Conservation (phyloP, 495 filamentous ascomycete genomes). For the Tuber microsphaerosporum region DNA sequence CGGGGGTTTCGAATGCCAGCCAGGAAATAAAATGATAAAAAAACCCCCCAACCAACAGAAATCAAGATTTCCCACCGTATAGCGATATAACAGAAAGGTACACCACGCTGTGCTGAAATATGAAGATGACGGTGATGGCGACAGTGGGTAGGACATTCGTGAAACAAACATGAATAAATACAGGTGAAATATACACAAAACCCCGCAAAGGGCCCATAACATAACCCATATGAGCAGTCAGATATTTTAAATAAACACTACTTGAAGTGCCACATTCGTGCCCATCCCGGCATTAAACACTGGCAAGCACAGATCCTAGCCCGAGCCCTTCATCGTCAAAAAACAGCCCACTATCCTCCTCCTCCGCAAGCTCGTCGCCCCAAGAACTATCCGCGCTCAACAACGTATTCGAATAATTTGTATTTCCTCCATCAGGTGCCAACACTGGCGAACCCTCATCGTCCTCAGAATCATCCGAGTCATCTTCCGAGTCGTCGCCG, state of each 20-base stretch:
- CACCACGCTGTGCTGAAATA: background rate
- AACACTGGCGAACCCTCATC: slow-evolving; percentile 8
- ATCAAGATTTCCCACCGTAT: background rate
- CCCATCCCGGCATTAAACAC: background rate
- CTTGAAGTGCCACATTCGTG: background rate
- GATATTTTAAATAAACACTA: background rate
- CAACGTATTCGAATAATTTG: slow-evolving; percentile 21
- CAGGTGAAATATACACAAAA: slow-evolving; percentile 1
- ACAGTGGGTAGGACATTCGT: background rate
- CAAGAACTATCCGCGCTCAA: slow-evolving; percentile 13
- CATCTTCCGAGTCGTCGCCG: slow-evolving; percentile 31
- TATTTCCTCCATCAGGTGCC: slow-evolving; percentile 5
- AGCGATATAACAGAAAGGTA: background rate
- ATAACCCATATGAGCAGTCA: slow-evolving; percentile 34
- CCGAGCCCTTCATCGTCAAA: slow-evolving; percentile 22
- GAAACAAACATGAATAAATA: slow-evolving; percentile 3
- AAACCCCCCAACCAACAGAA: background rate
- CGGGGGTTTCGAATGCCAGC: background rate
- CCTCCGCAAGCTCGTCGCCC: slow-evolving; percentile 22
- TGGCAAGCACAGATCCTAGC: background rate
- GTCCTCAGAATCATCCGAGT: slow-evolving; percentile 29
- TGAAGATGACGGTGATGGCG: background rate
- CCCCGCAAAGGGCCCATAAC: slow-evolving; percentile 20
- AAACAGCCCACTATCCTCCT: slow-evolving; percentile 18
- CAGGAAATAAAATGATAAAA: background rate